phyloP scores from a whole-genome alignment of 1,139 yeast genomes.

The Protomyces arabidopsidicola region DNA sequence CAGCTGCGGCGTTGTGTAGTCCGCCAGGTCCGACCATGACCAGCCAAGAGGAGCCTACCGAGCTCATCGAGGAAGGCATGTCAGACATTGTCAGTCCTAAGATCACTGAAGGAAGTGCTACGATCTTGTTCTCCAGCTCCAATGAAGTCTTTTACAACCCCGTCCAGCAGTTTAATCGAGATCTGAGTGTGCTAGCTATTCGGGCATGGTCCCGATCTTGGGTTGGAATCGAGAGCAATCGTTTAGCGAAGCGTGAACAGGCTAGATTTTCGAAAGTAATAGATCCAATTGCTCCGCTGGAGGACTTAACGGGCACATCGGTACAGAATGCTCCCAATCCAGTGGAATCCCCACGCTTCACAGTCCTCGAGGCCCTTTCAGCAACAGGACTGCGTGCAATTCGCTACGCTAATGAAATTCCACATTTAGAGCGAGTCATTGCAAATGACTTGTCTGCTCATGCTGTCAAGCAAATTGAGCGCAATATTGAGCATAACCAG shows the following conservation, averaged over 20 bases:
- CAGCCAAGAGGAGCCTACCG: too few species aligned
- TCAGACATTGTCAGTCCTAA: too few species aligned
- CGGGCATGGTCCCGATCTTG: constrained; percentile 74
- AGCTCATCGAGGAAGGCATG: too few species aligned
- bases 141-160: constrained; percentile 88
- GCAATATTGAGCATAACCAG: constrained; percentile 65
- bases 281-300: constrained; percentile 28
- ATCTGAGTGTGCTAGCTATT: constrained; percentile 76
- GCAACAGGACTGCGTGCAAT: constrained; percentile 95
- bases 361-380: constrained; percentile 79
- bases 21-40: too few species aligned
- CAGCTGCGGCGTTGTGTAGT: too few species aligned
- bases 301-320: not conserved
- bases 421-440: constrained; percentile 60
- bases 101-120: constrained; percentile 66
- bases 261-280: constrained; percentile 21
- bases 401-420: constrained; percentile 86
- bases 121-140: constrained; percentile 68
- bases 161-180: constrained; percentile 93
- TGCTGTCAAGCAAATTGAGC: constrained; percentile 76
- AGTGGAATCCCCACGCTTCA: constrained; percentile 41
- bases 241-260: constrained; percentile 39
- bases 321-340: too few species aligned
- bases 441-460: constrained; percentile 86
- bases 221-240: constrained; percentile 37